These are phyloP conservation scores for Cyberlindnera bimundalis DNA, from an alignment of 805 yeast genomes.

Conservation along the genomic window DNA sequence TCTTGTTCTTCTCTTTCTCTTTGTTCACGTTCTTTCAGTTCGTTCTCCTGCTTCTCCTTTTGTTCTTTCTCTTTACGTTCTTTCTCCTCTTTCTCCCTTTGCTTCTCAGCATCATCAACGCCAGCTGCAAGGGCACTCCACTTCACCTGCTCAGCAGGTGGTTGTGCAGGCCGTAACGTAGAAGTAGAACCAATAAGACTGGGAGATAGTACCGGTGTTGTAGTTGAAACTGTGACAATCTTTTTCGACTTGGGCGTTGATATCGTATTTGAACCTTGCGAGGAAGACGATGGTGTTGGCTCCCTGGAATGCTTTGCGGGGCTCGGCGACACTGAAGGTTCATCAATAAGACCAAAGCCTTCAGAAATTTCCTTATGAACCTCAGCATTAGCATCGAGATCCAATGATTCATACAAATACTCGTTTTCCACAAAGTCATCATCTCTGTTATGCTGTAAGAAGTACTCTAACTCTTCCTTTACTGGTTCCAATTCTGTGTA, in stretches of 20 bases:
- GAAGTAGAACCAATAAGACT: conserved; percentile 7
- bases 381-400: conserved; percentile 52
- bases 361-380: conserved; percentile 49
- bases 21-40: neutral
- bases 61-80: neutral
- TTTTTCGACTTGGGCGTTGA: conserved; percentile 12
- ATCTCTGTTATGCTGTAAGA: conserved; percentile 88
- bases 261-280: conserved; percentile 1
- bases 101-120: conserved; percentile 2
- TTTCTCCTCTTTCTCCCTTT: conserved; percentile 4
- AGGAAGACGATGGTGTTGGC: neutral
- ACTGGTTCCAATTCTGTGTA: conserved; percentile 72
- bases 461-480: conserved; percentile 86
- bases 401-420: conserved; percentile 83
- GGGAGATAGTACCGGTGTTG: conserved; percentile 6
- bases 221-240: neutral
- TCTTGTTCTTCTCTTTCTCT: conserved; percentile 4
- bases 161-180: conserved; percentile 9
- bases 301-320: conserved; percentile 9
- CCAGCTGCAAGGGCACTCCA: conserved; percentile 10
- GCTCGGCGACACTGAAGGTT: conserved; percentile 9
- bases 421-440: conserved; percentile 92
- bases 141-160: conserved; percentile 10
- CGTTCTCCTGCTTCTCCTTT: conserved; percentile 6
- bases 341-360: conserved; percentile 19